Conservation (phyloP, 2,329 filamentous ascomycete species). For the Ophiocordyceps australis region DNA sequence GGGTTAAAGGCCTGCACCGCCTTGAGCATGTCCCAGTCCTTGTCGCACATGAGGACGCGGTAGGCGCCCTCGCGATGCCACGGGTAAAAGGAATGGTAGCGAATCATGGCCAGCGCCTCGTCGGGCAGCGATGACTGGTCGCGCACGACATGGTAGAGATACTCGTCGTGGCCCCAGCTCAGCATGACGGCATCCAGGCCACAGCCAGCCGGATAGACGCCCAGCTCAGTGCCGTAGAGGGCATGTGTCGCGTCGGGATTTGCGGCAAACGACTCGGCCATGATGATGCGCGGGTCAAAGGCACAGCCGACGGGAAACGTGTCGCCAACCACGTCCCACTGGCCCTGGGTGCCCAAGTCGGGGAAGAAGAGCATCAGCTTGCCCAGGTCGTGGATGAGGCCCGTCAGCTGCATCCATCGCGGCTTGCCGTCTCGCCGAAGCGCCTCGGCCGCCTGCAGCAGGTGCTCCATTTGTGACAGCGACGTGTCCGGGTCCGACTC, state of each 20-base stretch:
- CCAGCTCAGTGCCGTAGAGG: conserved; percentile 57
- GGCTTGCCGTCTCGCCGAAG: conserved; percentile 74
- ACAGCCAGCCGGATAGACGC: conserved; percentile 65
- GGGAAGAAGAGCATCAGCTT: conserved; percentile 69
- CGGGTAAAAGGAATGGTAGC: conserved; percentile 85
- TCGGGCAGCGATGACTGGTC: conserved; percentile 61
- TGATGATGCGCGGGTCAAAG: conserved; percentile 63
- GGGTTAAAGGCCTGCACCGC: conserved; percentile 80
- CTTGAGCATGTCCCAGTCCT: conserved; percentile 62
- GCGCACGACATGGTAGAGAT: conserved; percentile 73
- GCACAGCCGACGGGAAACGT: conserved; percentile 65
- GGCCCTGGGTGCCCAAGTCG: conserved; percentile 45
- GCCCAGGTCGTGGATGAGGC: conserved; percentile 63
- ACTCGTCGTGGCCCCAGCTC: conserved; percentile 80
- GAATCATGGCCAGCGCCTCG: conserved; percentile 80
- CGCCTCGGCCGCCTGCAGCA: conserved; percentile 76
- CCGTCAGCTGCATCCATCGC: conserved; percentile 65
- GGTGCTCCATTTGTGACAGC: conserved; percentile 76
- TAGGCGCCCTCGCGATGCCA: conserved; percentile 79
- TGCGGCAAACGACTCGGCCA: conserved; percentile 54
- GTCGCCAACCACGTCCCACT: conserved; percentile 88
- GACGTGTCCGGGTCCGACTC: conserved; percentile 81
- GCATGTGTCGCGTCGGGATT: conserved; percentile 60
- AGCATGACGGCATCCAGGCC: conserved; percentile 81
- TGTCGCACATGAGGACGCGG: conserved; percentile 62